A percentile compares a stretch with the other conserved stretches of the same genome.
Conservation (phyloP, 1,284 basidiomycete genomes). For the Bjerkandera adusta region DNA sequence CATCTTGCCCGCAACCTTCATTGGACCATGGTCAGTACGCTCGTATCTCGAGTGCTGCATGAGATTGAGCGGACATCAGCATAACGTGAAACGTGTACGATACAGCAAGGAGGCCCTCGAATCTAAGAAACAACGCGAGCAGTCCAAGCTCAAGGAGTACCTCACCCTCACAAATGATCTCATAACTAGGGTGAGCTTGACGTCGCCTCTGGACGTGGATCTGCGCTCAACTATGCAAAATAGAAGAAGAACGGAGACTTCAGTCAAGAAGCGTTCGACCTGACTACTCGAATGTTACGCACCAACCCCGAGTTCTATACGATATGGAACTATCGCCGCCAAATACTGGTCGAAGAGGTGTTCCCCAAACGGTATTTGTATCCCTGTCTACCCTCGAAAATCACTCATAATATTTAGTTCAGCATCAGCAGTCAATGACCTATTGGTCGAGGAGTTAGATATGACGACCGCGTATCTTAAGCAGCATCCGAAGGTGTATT, state of each 20-base stretch:
- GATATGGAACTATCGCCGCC: conserved; percentile 88
- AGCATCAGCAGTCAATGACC: conserved; percentile 56
- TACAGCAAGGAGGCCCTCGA: conserved; percentile 63
- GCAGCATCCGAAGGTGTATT: conserved; percentile 89
- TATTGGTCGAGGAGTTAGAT: conserved; percentile 73
- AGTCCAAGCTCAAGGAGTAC: conserved; percentile 74
- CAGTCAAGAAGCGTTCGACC: conserved; percentile 64
- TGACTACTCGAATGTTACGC: conserved; percentile 77
- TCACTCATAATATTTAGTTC: conserved; percentile 41
- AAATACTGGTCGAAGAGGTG: conserved; percentile 72
- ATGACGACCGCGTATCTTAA: conserved; percentile 81
- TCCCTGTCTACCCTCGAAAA: background rate
- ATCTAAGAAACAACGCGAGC: conserved; percentile 69
- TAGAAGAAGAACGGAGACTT: conserved; percentile 72
- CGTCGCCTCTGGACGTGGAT: background rate
- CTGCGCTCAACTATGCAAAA: background rate
- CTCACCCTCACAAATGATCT: conserved; percentile 64
- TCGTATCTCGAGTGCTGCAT: background rate
- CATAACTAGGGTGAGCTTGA: conserved; percentile 55
- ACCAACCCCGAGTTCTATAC: conserved; percentile 92
- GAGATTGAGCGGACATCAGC: conserved; percentile 41
- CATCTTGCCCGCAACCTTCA: background rate
- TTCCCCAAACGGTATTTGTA: conserved; percentile 61
- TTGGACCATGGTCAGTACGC: background rate
- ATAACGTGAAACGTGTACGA: conserved; percentile 73